Evolutionary conservation across 169 alveolate species (phyloP).

Genomic region (Cryptosporidium parvum): DNA sequence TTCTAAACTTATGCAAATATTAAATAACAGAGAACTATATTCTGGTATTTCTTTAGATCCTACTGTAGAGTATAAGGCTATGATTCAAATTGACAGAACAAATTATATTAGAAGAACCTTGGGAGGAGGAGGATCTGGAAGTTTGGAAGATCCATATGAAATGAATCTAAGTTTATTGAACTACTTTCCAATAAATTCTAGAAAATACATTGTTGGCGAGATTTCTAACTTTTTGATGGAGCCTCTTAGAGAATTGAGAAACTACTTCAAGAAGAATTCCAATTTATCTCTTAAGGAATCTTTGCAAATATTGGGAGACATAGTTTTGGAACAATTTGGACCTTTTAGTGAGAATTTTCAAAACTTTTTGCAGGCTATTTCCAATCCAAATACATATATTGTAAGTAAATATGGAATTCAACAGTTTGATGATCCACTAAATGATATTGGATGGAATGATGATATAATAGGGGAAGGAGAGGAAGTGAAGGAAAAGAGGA

Average conservation of each 20-base stretch:
- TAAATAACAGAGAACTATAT: slow-evolving; percentile 19
- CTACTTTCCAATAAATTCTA: slow-evolving; percentile 50
- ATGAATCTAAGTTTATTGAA: slow-evolving; percentile 30
- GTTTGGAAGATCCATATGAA: slow-evolving; percentile 54
- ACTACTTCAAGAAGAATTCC: background rate
- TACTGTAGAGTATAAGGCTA: slow-evolving; percentile 47
- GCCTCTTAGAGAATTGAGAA: slow-evolving; percentile 47
- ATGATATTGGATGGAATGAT: slow-evolving; percentile 3
- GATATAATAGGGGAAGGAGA: background rate
- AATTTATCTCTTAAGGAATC: background rate
- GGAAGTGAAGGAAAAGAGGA: background rate
- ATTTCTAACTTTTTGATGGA: slow-evolving; percentile 52
- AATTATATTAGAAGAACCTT: slow-evolving; percentile 62
- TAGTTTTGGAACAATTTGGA: slow-evolving; percentile 40
- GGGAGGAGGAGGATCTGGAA: background rate
- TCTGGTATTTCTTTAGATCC: slow-evolving; percentile 64
- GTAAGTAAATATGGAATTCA: slow-evolving; percentile 59
- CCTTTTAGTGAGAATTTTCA: slow-evolving; percentile 54
- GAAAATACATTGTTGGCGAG: slow-evolving; percentile 37
- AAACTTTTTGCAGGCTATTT: slow-evolving; percentile 19
- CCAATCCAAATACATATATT: slow-evolving; percentile 29
- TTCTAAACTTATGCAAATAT: slow-evolving; percentile 23
- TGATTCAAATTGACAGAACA: slow-evolving; percentile 54
- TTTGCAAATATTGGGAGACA: background rate
- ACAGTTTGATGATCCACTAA: slow-evolving; percentile 47